Evolutionary conservation across 352 stramenopile species (phyloP).

Genomic region (Phytophthora megakarya): DNA sequence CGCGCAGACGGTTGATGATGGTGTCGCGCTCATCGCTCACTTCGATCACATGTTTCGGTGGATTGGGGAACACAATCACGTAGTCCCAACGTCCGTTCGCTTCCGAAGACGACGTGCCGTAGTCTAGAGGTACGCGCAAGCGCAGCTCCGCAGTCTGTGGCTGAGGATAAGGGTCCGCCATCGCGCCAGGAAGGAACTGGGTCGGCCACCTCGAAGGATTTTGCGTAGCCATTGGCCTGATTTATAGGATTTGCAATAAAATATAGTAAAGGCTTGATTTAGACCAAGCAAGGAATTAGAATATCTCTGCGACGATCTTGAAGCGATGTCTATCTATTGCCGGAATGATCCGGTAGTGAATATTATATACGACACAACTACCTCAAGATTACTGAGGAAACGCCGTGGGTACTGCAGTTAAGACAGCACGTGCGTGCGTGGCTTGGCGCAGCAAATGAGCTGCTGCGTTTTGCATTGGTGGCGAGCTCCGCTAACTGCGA

Average conservation of each 20-base stretch:
- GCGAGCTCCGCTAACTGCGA: not conserved
- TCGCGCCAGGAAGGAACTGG: constrained; percentile 14
- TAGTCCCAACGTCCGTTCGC: constrained; percentile 74
- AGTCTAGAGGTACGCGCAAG: constrained; percentile 45
- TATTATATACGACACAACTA: too few relatives aligned
- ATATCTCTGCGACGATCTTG: too few relatives aligned
- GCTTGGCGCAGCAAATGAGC: not conserved
- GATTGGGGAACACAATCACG: constrained; percentile 85
- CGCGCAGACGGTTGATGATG: constrained; percentile 75
- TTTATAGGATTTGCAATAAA: not conserved
- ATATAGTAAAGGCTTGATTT: too few relatives aligned
- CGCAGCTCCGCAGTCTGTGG: constrained; percentile 43
- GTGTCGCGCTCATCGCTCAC: constrained; percentile 70
- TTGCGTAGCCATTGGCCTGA: not conserved
- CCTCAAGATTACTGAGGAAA: not conserved
- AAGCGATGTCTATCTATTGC: too few relatives aligned
- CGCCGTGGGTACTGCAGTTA: not conserved
- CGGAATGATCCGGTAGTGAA: too few relatives aligned
- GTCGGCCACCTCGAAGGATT: not conserved
- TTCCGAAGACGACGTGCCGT: constrained; percentile 49
- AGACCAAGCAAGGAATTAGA: too few relatives aligned
- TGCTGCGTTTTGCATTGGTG: not conserved
- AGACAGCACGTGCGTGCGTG: not conserved
- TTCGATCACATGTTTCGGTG: constrained; percentile 62
- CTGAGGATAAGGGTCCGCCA: constrained; percentile 40